Conservation (phyloP, 1,284 basidiomycete species). For the Volvariella surrecta region DNA sequence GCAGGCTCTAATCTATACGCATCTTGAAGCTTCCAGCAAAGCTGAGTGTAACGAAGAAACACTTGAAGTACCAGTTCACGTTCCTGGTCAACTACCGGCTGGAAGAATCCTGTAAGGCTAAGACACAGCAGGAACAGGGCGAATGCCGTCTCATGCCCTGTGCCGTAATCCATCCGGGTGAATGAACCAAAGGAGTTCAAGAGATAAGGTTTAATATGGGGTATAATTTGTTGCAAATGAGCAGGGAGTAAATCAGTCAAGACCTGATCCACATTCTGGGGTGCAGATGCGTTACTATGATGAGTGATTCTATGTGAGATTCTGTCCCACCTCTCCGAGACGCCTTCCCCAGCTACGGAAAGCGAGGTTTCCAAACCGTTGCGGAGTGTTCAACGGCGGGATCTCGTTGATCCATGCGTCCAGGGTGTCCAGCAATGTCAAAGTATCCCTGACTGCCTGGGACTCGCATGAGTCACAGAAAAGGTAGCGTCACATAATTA, state of each 20-base stretch:
- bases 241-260: conserved; percentile 42
- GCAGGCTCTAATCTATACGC: conserved; percentile 92
- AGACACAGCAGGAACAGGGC: conserved; percentile 70
- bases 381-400: conserved; percentile 71
- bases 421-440: conserved; percentile 62
- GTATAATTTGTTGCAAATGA: conserved; percentile 32
- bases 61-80: conserved; percentile 56
- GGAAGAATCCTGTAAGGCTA: conserved; percentile 53
- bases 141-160: conserved; percentile 91
- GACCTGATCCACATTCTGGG: conserved; percentile 55
- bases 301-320: conserved; percentile 9
- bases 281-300: no score
- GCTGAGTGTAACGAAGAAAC: conserved; percentile 70
- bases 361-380: conserved; percentile 91
- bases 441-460: conserved; percentile 39
- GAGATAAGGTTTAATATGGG: conserved; percentile 69
- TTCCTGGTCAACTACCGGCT: conserved; percentile 46
- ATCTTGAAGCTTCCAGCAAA: conserved; percentile 86
- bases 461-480: conserved; percentile 12
- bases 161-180: conserved; percentile 91
- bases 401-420: conserved; percentile 79
- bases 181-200: conserved; percentile 87
- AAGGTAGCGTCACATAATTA: conserved; percentile 6
- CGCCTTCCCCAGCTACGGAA: conserved; percentile 85
- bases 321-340: conserved; percentile 71